phyloP scores from a whole-genome alignment of 345 rosid genomes.

The Cardamine occulta region DNA sequence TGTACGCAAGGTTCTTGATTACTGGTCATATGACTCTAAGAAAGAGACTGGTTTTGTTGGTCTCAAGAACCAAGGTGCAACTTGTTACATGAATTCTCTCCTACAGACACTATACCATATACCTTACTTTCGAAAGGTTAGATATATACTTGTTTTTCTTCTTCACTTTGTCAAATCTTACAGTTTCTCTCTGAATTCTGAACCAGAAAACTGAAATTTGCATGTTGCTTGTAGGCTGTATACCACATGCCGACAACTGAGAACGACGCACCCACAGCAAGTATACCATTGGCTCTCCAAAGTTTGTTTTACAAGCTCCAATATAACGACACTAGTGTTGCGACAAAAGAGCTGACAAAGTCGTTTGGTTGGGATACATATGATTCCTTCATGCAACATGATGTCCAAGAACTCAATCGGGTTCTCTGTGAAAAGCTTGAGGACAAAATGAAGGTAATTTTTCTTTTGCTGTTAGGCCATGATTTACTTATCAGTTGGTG shows the following conservation, averaged over 20 bases:
- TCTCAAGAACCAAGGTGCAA: constrained; percentile 99
- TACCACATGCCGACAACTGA: constrained; percentile 99
- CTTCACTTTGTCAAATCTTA: constrained; percentile 17
- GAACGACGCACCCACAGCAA: constrained; percentile 86
- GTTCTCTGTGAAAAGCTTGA: constrained; percentile 96
- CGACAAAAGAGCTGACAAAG: constrained; percentile 90
- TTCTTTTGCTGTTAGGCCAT: constrained; percentile 5
- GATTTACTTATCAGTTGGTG: constrained; percentile 29
- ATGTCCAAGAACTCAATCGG: constrained; percentile 95
- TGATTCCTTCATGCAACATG: constrained; percentile 99
- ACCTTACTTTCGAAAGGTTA: constrained; percentile 96
- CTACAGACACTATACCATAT: constrained; percentile 89
- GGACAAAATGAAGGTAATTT: constrained; percentile 90
- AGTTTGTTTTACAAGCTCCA: constrained; percentile 98
- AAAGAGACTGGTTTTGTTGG: constrained; percentile 98
- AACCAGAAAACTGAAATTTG: constrained; percentile 20
- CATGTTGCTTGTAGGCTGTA: constrained; percentile 68
- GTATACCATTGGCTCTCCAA: constrained; percentile 96
- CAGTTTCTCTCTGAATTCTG: constrained; percentile 10
- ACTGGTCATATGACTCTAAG: constrained; percentile 89
- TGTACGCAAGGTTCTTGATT: constrained; percentile 81
- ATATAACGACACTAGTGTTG: constrained; percentile 89
- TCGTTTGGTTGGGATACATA: constrained; percentile 99
- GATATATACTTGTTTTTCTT: constrained; percentile 13
- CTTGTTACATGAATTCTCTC: constrained; percentile 98